Conservation (phyloP, 2,329 filamentous ascomycete species). For the Aspergillus piperis region DNA sequence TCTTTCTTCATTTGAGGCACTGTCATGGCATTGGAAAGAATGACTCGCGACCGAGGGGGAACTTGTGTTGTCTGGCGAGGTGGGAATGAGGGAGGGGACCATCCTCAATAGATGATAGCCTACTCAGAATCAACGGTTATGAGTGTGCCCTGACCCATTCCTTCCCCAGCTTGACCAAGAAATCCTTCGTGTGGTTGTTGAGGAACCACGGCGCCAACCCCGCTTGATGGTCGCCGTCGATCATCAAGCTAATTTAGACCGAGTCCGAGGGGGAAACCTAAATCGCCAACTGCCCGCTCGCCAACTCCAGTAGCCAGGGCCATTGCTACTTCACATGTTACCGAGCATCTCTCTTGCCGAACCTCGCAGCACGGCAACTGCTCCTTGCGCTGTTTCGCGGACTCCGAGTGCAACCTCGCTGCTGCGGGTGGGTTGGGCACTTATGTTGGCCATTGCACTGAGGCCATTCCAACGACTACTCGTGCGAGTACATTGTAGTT, state of each 20-base stretch:
- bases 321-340: conserved; percentile 20
- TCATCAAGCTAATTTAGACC: conserved; percentile 13
- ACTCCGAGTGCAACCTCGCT: not conserved
- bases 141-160: not conserved
- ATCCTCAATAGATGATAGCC: too few species aligned
- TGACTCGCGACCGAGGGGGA: not conserved
- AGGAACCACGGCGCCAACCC: conserved; percentile 16
- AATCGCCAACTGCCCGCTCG: not conserved
- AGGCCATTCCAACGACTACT: not conserved
- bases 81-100: not conserved
- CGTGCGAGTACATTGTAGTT: not conserved
- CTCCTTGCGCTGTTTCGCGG: not conserved
- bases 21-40: not conserved
- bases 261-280: not conserved
- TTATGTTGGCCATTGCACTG: not conserved
- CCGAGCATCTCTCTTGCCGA: conserved; percentile 12
- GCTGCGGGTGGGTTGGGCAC: not conserved
- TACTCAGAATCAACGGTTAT: not conserved
- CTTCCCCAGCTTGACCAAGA: conserved; percentile 15
- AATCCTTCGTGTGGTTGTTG: conserved; percentile 11
- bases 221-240: conserved; percentile 16
- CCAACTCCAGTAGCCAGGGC: not conserved
- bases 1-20: too few species aligned
- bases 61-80: too few species aligned
- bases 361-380: not conserved